Base-by-base conservation (phyloP, 495 filamentous ascomycete species). In the Chaetomium fimeti region DNA sequence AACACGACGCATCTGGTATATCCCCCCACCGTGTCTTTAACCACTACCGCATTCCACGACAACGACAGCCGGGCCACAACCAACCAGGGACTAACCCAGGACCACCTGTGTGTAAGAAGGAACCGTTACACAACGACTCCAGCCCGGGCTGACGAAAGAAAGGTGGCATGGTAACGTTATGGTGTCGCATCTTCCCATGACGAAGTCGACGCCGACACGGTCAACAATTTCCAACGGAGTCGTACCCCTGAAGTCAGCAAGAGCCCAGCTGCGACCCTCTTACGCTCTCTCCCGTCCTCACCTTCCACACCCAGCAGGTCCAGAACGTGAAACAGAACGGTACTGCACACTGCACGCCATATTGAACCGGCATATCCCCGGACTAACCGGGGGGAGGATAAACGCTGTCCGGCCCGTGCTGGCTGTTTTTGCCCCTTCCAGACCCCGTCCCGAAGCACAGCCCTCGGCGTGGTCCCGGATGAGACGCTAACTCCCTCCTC, bases 351-450 rank as follows among this genome's bases (percentile, higher is more conserved):
- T 28, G 28, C 38, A 57, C 20, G 11, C 36, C 32, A 38, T 18
- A 57, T 42, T 59, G 16, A 59, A 29, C 56, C 56, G 56, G 56
- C 56, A 59, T 59, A 47, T 45, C 56, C 22, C 56, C 56, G 56
- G 45, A 7, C 32, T 29, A n/a, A 11, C 55, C 36, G 16, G 56
- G 7, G 12, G 38, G 40, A 59, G 56, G 56, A 47, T 59, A 59
- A 59, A 59, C 56, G 56, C 42, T 47, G 38, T 20, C 16, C 56
- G 56, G 42, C 13, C 56, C 56, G 56, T 18, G 55, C 53, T 40
- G 55, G 36, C 24, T 57, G 55, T 42, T 42, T 36, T 36, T 20
- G 5, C 15, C 52, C 20, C 52, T 12, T 32, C 52, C 52, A 12
- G 7, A 2, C 24, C 48, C 48, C 48, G 24, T 52, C 24, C 51